These are phyloP conservation scores for Orbilia brochopaga DNA, from an alignment of 2,329 filamentous ascomycete species.

Conservation along the genomic window DNA sequence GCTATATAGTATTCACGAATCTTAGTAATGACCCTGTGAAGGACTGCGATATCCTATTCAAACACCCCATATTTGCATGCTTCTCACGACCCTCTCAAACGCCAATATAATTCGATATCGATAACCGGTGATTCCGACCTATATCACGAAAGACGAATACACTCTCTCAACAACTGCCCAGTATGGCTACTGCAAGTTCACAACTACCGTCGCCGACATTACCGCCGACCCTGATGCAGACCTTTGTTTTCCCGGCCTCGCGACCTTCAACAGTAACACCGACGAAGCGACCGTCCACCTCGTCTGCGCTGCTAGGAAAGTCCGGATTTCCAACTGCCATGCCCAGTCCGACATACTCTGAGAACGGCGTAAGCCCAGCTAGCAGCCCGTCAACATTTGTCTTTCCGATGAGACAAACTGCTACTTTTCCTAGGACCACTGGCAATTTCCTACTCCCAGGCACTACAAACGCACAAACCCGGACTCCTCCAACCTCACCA, in stretches of 20 bases:
- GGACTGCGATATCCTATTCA: slow-evolving; percentile 34
- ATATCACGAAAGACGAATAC: slow-evolving; percentile 39
- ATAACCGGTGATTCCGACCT: slow-evolving; percentile 37
- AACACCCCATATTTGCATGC: slow-evolving; percentile 40
- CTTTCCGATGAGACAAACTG: slow-evolving; percentile 39
- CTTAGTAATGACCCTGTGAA: slow-evolving; percentile 48
- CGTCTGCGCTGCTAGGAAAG: slow-evolving; percentile 33
- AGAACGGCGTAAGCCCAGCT: slow-evolving; percentile 30
- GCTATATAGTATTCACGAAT: slow-evolving; percentile 38
- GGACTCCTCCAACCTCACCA: slow-evolving; percentile 40
- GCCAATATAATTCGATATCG: slow-evolving; percentile 41
- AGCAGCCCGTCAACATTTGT: slow-evolving; percentile 42
- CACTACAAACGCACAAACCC: slow-evolving; percentile 16
- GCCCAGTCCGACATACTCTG: slow-evolving; percentile 47
- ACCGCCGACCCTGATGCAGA: slow-evolving; percentile 28
- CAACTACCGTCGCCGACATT: slow-evolving; percentile 25
- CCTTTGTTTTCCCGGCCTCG: slow-evolving; percentile 38
- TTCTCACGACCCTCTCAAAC: slow-evolving; percentile 38
- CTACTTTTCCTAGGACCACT: slow-evolving; percentile 32
- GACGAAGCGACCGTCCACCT: slow-evolving; percentile 40
- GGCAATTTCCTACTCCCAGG: slow-evolving; percentile 29
- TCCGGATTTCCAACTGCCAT: slow-evolving; percentile 23
- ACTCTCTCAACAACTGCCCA: slow-evolving; percentile 11
- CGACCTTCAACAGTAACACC: slow-evolving; percentile 13
- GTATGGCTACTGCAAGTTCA: slow-evolving; percentile 30